Evolutionary conservation across 495 filamentous ascomycete species (phyloP).

Genomic region (Astrocystis sublimbata): DNA sequence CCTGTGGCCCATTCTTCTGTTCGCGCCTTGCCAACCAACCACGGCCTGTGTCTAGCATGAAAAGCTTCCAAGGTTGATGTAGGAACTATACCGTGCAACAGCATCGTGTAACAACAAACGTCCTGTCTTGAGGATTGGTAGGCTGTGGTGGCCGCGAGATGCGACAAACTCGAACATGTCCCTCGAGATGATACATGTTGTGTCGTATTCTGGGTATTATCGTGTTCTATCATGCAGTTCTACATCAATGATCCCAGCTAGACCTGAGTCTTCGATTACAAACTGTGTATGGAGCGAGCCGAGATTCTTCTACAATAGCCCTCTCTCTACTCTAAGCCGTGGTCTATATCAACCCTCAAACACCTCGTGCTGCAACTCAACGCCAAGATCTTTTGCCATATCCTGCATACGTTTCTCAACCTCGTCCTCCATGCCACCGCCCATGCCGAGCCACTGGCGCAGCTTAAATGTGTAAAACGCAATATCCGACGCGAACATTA

Average conservation of each 20-base stretch:
- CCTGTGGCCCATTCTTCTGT: too few relatives aligned
- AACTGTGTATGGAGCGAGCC: constrained; percentile 10
- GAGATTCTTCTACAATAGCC: constrained; percentile 15
- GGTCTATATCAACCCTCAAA: constrained; percentile 73
- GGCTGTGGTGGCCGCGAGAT: too few relatives aligned
- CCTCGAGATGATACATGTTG: neutral
- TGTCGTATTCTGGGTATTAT: neutral
- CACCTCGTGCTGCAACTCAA: constrained; percentile 82
- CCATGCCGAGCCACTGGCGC: constrained; percentile 69
- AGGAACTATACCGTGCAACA: too few relatives aligned
- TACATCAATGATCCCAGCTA: constrained; percentile 3
- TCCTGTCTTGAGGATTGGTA: too few relatives aligned
- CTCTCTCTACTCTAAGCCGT: neutral
- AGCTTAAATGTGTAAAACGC: constrained; percentile 80
- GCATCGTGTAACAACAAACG: too few relatives aligned
- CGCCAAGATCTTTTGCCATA: constrained; percentile 87
- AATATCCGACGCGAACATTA: constrained; percentile 76
- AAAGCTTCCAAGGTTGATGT: too few relatives aligned
- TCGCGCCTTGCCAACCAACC: too few relatives aligned
- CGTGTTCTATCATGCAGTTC: constrained; percentile 3
- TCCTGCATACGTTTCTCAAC: constrained; percentile 81
- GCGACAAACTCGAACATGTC: too few relatives aligned
- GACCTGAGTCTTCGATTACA: neutral
- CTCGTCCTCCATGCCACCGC: constrained; percentile 90
- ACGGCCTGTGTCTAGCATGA: too few relatives aligned